phyloP scores from a whole-genome alignment of 768 basidiomycete species.

The Russula brevipes region DNA sequence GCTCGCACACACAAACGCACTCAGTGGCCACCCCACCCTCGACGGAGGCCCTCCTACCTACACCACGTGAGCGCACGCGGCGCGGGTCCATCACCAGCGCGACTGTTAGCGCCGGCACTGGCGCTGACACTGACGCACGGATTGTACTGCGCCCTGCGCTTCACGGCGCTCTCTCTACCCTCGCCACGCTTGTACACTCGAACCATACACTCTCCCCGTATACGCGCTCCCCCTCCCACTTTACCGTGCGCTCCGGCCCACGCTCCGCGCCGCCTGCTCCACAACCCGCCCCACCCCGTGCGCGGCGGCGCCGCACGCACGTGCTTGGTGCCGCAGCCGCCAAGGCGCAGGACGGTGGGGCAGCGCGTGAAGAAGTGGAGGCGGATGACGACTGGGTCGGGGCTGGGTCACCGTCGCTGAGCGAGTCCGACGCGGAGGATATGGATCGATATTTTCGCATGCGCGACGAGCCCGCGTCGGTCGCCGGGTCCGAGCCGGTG shows the following conservation, averaged over 20 bases:
- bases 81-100: conserved; percentile 36
- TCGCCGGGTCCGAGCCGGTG: conserved; percentile 2
- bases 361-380: not conserved
- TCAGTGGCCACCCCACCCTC: conserved; percentile 46
- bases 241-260: conserved; percentile 86
- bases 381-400: conserved; percentile 4
- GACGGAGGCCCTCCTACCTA: conserved; percentile 29
- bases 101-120: conserved; percentile 32
- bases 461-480: conserved; percentile 28
- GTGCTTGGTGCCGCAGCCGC: conserved; percentile 38
- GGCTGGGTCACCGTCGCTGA: conserved; percentile 30
- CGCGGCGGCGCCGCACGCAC: conserved; percentile 58
- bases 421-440: conserved; percentile 64
- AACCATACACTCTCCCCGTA: conserved; percentile 95
- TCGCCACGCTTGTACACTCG: conserved; percentile 80
- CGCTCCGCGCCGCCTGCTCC: conserved; percentile 42
- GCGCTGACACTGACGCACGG: conserved; percentile 33
- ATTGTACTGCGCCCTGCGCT: conserved; percentile 60
- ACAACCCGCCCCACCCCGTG: conserved; percentile 56
- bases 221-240: conserved; percentile 84
- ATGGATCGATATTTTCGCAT: conserved; percentile 70
- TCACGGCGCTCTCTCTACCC: conserved; percentile 74
- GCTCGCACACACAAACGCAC: conserved; percentile 42
- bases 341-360: conserved; percentile 16
- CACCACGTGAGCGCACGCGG: conserved; percentile 26